These are phyloP conservation scores for Ganoderma meredithae DNA, from an alignment of 1,284 basidiomycete species.

Conservation along the genomic window DNA sequence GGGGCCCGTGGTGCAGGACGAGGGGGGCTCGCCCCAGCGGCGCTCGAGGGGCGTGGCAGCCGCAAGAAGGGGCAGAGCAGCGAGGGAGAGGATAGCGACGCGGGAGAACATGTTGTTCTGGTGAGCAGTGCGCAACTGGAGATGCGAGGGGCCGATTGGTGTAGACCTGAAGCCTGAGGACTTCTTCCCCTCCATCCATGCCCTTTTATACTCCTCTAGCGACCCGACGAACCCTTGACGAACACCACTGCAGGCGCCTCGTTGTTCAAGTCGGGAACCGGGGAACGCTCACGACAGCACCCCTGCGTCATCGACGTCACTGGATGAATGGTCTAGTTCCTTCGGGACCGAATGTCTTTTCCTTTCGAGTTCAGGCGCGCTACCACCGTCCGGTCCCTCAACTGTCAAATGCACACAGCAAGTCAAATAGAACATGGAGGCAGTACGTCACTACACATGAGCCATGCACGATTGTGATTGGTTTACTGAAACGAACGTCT, in stretches of 20 bases:
- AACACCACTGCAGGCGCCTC: not conserved
- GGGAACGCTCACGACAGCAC: not conserved
- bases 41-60: slow-evolving; percentile 37
- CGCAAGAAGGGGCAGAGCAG: slow-evolving; percentile 39
- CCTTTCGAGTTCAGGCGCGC: not conserved
- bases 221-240: not conserved
- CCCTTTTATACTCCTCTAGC: slow-evolving; percentile 13
- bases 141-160: slow-evolving; percentile 10
- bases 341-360: not conserved
- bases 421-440: not conserved
- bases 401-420: not conserved
- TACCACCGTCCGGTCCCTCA: not conserved
- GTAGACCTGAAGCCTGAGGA: slow-evolving; percentile 20
- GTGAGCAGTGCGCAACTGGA: not conserved
- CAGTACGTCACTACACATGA: not conserved
- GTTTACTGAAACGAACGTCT: not conserved
- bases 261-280: not conserved
- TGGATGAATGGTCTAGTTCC: not conserved
- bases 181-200: not conserved
- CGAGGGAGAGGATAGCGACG: slow-evolving; percentile 27
- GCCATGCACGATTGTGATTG: not conserved
- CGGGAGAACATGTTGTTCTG: slow-evolving; percentile 25
- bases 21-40: slow-evolving; percentile 10
- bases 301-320: not conserved
- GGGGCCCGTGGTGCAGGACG: slow-evolving; percentile 32